Base-by-base conservation (phyloP, 768 basidiomycete species). In the Serendipita sp. region DNA sequence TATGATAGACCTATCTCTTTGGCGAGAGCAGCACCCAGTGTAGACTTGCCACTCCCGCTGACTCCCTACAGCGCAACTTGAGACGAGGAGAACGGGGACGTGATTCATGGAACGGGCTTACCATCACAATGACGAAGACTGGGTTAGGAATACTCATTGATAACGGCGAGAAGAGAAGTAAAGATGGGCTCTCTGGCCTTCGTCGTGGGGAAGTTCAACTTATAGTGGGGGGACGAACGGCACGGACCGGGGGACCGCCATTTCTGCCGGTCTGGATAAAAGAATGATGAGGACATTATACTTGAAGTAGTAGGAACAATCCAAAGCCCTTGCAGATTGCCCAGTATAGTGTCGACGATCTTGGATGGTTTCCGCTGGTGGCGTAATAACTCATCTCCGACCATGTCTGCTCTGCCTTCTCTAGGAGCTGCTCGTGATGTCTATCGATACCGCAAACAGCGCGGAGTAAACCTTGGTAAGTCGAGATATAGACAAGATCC, bases 381-480 rank as follows among this genome's bases (percentile, higher is more conserved):
- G 7, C 16, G 30, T 16, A 18, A 5, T 7, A 51, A 5, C 56
- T 60, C 35, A 37, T 18, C 8, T 35, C 16, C 56, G 34, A 60
- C 56, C 35, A 60, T 60, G 56, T 60, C 56, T 35, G 24, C 15
- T 2, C n/a, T 37, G 16, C 16, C 56, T 28, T 3, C 56, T 16
- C 56, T 60, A 3, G 34, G 56, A 37, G 35, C 56, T 16, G 16
- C 56, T n/a, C n/a, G 28, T 4, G 74, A 76, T 46, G 66, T 81
- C 53, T 79, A 82, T 69, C 78, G 81, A 44, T 86, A 83, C 74
- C 79, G 89, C 67, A 86, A 83, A 70, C 88, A 88, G 69, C 79
- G 83, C 63, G 89, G 89, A n/a, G 84, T 90, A 3, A 92, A 92
- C 72, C 80, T 92, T 8, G 89, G 89, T 85, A 71, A 71, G 79